phyloP scores from a whole-genome alignment of 2,329 filamentous ascomycete genomes.

The Chaetomiaceae sp. region DNA sequence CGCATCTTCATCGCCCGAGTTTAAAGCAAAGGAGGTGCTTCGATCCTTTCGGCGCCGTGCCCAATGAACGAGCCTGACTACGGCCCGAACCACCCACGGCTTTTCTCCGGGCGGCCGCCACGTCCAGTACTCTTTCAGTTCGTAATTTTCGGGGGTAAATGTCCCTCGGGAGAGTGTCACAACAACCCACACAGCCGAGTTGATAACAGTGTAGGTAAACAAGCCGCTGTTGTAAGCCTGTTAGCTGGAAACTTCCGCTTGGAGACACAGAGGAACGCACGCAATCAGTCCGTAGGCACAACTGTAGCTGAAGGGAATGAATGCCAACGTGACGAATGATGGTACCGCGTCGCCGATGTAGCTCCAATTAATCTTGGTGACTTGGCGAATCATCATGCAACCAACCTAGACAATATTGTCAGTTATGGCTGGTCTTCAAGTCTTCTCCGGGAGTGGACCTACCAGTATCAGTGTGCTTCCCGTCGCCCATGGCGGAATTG shows the following conservation, averaged over 20 bases:
- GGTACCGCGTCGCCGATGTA: slow-evolving; percentile 71
- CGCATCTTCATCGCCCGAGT: slow-evolving; percentile 7
- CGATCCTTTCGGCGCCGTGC: slow-evolving; percentile 2
- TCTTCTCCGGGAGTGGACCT: slow-evolving; percentile 22
- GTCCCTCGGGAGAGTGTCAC: slow-evolving; percentile 38
- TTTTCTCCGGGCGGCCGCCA: slow-evolving; percentile 44
- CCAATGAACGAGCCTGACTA: slow-evolving; percentile 17
- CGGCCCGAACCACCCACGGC: slow-evolving; percentile 41
- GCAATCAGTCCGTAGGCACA: slow-evolving; percentile 72
- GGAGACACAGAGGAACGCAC: slow-evolving; percentile 35
- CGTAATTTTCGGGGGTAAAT: slow-evolving; percentile 45
- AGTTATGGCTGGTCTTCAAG: not conserved
- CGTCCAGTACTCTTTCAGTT: slow-evolving; percentile 51
- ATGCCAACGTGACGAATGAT: slow-evolving; percentile 66
- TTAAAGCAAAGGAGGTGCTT: slow-evolving; percentile 6
- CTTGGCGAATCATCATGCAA: slow-evolving; percentile 71
- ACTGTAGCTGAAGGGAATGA: slow-evolving; percentile 74
- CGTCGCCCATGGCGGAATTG: slow-evolving; percentile 72
- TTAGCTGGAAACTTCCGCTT: not conserved
- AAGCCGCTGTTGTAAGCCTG: slow-evolving; percentile 36
- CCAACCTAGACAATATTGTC: slow-evolving; percentile 46
- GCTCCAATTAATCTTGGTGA: slow-evolving; percentile 68
- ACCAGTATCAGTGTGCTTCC: slow-evolving; percentile 66
- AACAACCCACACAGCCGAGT: slow-evolving; percentile 41
- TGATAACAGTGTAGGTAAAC: slow-evolving; percentile 47